Evolutionary conservation across 768 basidiomycete species (phyloP), one percentile per base, ranked within the genome.

Genomic region (Rhizopogon vesiculosus): DNA sequence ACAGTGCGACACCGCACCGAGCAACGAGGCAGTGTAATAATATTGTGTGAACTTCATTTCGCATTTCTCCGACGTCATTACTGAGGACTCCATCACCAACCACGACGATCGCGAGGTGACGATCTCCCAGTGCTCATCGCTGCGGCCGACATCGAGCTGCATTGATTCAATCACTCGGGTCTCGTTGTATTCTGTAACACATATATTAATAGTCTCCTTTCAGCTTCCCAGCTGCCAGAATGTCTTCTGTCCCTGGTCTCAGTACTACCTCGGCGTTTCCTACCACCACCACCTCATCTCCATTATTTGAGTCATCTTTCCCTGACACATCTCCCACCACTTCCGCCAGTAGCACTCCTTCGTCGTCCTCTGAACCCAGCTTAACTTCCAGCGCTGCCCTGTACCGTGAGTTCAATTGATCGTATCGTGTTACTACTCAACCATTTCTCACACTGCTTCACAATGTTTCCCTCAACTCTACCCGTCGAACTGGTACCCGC

Each of bases 341-440:
- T 35, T 15, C 31, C 1, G 6, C 15, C 15, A 35, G 8, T 9
- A 19, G 19, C 12, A 39, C 42, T 22, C 13, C 55, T 6, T 35
- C 42, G 9, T 25, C 25, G 8, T 31, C 15, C 2, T 6, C 53
- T 2, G 53, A 33, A 4, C 48, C 57, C 8, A 46, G 33, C n/a
- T 31, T 61, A 6, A 50, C 62, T 1, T 40, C 54, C 6, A 65
- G 68, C 44, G 69, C 69, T 3, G 60, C 62, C 18, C 31, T 69
- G 51, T 69, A 69, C 49, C 49, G 68, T 69, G 59, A 71, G 68
- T 57, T 45, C 25, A 13, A 19, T 45, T 38, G 33, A 39, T 41
- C 22, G n/a, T 5, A 3, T 33, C 22, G 31, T 46, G 22, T 29
- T 43, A 7, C n/a, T 7, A n/a, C 41, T 42, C 33, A 29, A 7